Conservation (phyloP, 139 green algal genomes). For the Chlamydomonas incerta region DNA sequence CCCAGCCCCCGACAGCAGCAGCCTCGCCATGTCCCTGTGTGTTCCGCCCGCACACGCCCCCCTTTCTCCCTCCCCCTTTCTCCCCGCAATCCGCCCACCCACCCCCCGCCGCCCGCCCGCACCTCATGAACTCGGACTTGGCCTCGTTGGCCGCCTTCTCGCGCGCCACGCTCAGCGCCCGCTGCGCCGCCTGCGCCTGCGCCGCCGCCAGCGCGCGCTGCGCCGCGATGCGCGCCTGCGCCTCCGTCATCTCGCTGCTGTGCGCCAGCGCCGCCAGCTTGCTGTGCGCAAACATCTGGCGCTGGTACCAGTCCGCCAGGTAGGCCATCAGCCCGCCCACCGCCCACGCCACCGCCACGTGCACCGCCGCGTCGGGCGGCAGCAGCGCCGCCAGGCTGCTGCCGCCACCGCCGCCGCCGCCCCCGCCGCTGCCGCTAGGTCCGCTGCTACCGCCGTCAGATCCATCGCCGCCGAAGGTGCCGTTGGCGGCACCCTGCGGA, state of each 20-base stretch:
- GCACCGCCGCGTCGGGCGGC: slow-evolving; percentile 68
- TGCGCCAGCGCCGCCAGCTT: slow-evolving; percentile 70
- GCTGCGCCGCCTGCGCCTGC: slow-evolving; percentile 70
- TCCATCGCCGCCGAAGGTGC: neutral
- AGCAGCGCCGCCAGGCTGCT: slow-evolving; percentile 40
- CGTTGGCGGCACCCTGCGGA: too few relatives aligned
- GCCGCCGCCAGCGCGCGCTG: slow-evolving; percentile 66
- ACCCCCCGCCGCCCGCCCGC: too few relatives aligned
- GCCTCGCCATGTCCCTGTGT: too few relatives aligned
- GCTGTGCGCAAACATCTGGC: slow-evolving; percentile 81
- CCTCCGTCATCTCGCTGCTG: slow-evolving; percentile 81
- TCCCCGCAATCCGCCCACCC: too few relatives aligned
- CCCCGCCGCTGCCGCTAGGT: too few relatives aligned
- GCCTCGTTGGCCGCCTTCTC: slow-evolving; percentile 86
- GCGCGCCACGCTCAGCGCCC: slow-evolving; percentile 70
- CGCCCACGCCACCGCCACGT: slow-evolving; percentile 81
- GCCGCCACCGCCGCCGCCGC: too few relatives aligned
- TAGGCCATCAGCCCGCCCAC: slow-evolving; percentile 84
- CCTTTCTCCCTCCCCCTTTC: too few relatives aligned
- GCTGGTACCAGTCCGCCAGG: slow-evolving; percentile 77
- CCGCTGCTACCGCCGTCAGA: too few relatives aligned
- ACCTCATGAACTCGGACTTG: slow-evolving; percentile 73
- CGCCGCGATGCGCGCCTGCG: slow-evolving; percentile 65
- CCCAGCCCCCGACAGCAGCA: too few relatives aligned
- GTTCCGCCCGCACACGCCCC: too few relatives aligned